phyloP scores from a whole-genome alignment of 306 rosid genomes.

The Cercis canadensis region DNA sequence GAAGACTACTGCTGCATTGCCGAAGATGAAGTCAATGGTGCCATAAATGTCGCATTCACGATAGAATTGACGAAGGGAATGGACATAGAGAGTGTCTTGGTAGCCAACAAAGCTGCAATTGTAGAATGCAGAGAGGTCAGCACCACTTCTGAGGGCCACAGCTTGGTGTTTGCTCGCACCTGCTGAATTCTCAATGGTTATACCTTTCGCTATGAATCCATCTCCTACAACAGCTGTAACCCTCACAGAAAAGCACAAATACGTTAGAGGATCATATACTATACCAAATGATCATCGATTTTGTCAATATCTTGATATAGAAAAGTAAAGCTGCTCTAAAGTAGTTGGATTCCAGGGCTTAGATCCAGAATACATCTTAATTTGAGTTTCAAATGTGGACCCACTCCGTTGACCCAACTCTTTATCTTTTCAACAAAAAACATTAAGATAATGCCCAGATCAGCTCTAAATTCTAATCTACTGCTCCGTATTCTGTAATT shows the following conservation, averaged over 20 bases:
- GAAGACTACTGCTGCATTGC: constrained; percentile 77
- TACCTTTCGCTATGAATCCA: constrained; percentile 80
- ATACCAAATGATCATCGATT: no score
- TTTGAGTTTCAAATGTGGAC: constrained; percentile 16
- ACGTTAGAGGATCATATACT: no score
- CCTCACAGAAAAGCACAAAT: background rate
- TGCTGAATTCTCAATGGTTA: constrained; percentile 82
- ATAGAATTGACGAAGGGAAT: constrained; percentile 88
- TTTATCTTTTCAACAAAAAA: constrained; percentile 9
- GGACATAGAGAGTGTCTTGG: constrained; percentile 94
- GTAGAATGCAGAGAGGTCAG: constrained; percentile 81
- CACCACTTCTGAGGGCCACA: constrained; percentile 71
- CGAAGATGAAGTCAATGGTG: constrained; percentile 84
- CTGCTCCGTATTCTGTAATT: background rate
- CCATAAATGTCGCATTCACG: constrained; percentile 89
- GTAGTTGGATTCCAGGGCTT: no score
- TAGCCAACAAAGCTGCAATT: constrained; percentile 83
- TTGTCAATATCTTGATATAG: no score
- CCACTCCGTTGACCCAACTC: constrained; percentile 5
- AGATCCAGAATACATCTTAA: no score
- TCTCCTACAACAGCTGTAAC: constrained; percentile 72
- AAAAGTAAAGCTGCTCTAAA: no score
- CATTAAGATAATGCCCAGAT: background rate
- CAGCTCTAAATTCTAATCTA: background rate
- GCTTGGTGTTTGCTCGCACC: constrained; percentile 96